Conservation (phyloP, 108 stramenopile species). For the Tribonema minus region DNA sequence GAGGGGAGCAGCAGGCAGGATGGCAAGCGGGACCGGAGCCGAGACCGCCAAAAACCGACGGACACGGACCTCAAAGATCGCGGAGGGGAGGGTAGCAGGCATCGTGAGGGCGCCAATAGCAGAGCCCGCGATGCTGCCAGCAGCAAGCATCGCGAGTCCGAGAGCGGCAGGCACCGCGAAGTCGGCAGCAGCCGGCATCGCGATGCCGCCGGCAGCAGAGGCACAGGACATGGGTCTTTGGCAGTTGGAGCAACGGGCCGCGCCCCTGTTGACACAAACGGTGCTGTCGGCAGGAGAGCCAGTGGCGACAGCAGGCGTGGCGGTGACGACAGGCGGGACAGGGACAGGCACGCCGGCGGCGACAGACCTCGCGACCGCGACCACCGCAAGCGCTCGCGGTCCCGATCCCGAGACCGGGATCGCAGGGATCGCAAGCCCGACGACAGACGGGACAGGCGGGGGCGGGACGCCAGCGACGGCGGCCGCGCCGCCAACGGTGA, state of each 20-base stretch:
- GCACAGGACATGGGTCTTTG: too few relatives aligned
- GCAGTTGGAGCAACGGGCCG: too few relatives aligned
- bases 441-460: constrained; percentile 3
- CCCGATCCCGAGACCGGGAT: not conserved
- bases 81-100: constrained; percentile 1
- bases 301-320: too few relatives aligned
- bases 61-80: constrained; percentile 7
- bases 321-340: too few relatives aligned
- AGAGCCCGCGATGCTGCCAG: not conserved
- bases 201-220: too few relatives aligned
- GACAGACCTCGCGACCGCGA: not conserved
- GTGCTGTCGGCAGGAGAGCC: too few relatives aligned
- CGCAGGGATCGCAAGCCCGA: not conserved
- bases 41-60: not conserved
- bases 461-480: not conserved
- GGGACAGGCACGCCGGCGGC: constrained; percentile 4
- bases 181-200: not conserved
- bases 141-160: not conserved
- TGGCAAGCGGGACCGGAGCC: too few relatives aligned
- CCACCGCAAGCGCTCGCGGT: not conserved
- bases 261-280: too few relatives aligned
- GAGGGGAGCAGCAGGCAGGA: too few relatives aligned
- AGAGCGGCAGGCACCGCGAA: not conserved
- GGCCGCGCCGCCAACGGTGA: not conserved
- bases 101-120: not conserved